Evolutionary conservation across 2,329 filamentous ascomycete species (phyloP).

Genomic region (Sclerotinia nivalis): DNA sequence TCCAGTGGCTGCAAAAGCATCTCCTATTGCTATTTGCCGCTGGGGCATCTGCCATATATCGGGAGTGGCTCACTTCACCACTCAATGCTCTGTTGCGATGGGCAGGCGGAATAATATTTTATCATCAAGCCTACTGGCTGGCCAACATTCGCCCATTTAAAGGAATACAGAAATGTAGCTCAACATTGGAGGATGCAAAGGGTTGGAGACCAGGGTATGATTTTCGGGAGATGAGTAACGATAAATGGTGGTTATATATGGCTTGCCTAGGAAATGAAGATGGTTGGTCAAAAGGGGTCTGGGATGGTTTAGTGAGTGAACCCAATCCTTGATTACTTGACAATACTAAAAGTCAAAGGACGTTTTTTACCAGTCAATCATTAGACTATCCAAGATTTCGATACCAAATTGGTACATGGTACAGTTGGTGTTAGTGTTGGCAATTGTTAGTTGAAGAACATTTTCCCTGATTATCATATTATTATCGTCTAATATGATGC

Average conservation of each 20-base stretch:
- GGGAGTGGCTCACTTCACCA: background rate
- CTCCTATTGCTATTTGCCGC: background rate
- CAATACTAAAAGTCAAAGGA: constrained; percentile 1
- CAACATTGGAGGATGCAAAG: background rate
- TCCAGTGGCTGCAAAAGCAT: background rate
- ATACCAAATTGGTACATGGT: background rate
- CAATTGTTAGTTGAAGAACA: background rate
- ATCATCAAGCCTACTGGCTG: constrained; percentile 12
- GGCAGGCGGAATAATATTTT: constrained; percentile 11
- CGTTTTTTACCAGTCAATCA: background rate
- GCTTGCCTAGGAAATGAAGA: constrained; percentile 15
- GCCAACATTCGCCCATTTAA: background rate
- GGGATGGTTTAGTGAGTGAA: background rate
- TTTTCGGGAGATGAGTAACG: constrained; percentile 7
- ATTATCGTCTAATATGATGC: background rate
- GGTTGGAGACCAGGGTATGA: background rate
- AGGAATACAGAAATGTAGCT: background rate
- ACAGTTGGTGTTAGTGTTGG: background rate
- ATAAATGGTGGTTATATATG: constrained; percentile 21
- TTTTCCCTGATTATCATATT: background rate
- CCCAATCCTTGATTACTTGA: background rate
- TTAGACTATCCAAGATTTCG: background rate
- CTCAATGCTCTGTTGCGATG: constrained; percentile 4
- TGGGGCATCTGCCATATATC: background rate
- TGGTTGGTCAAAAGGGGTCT: background rate